phyloP scores from a whole-genome alignment of 345 rosid genomes.

The Erucastrum elatum region DNA sequence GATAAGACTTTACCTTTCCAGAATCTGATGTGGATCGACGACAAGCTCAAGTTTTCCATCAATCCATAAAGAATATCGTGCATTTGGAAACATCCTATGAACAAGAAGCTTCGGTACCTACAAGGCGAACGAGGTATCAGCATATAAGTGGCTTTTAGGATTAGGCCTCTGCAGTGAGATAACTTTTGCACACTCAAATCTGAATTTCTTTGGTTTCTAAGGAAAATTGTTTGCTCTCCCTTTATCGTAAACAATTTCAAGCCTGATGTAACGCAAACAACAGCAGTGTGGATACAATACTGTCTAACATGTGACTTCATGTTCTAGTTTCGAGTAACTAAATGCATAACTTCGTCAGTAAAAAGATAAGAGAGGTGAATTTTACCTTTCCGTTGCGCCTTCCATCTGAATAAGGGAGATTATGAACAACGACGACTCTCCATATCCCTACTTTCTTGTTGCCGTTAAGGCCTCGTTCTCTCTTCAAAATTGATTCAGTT shows the following conservation, averaged over 20 bases:
- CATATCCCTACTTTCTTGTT: conserved; percentile 75
- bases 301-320: conserved; percentile 3
- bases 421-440: conserved; percentile 84
- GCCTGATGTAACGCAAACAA: conserved; percentile 3
- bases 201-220: neutral
- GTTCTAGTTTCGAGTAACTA: neutral
- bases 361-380: conserved; percentile 9
- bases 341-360: neutral
- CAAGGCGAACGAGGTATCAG: conserved; percentile 3
- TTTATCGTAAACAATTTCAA: neutral
- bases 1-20: conserved; percentile 68
- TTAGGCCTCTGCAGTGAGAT: too few species aligned
- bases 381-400: conserved; percentile 97
- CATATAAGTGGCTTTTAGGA: too few species aligned
- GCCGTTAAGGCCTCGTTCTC: conserved; percentile 51
- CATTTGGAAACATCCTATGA: conserved; percentile 92
- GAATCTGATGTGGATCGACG: conserved; percentile 92
- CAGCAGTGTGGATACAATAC: conserved; percentile 9
- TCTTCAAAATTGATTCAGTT: conserved; percentile 80
- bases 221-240: neutral
- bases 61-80: conserved; percentile 90
- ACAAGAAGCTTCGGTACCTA: conserved; percentile 45
- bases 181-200: neutral
- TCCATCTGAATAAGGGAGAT: conserved; percentile 84
- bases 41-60: conserved; percentile 98